Conservation (phyloP, 176 grass and related monocot genomes). For the Sorghum bicolor region Sorghum_bicolor_NCBIv3 NC_012876.2:44895501-44896000, state of each 20-base stretch:
- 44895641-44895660: constrained; percentile 63
- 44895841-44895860: constrained; percentile 97
- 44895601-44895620: neutral
- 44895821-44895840: constrained; percentile 99
- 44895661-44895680: constrained; percentile 90
- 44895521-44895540: constrained; percentile 97
- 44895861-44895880: constrained; percentile 45
- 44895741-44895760: constrained; percentile 15
- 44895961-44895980: constrained; percentile 3
- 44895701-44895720: constrained; percentile 97
- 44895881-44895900: constrained; percentile 8
- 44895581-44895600: neutral
- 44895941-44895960: neutral
- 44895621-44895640: neutral
- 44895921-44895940: neutral
- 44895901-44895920: neutral
- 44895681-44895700: constrained; percentile 85
- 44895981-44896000: neutral
- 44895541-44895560: constrained; percentile 96
- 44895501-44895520: constrained; percentile 92
- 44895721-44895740: constrained; percentile 96
- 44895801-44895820: constrained; percentile 8
- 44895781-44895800: neutral
- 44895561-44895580: constrained; percentile 1
- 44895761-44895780: neutral